Evolutionary conservation across 2,329 filamentous ascomycete genomes (phyloP), one percentile per base, ranked within the genome.

Genomic region (Ophiocordyceps polyrhachis-furcata): DNA sequence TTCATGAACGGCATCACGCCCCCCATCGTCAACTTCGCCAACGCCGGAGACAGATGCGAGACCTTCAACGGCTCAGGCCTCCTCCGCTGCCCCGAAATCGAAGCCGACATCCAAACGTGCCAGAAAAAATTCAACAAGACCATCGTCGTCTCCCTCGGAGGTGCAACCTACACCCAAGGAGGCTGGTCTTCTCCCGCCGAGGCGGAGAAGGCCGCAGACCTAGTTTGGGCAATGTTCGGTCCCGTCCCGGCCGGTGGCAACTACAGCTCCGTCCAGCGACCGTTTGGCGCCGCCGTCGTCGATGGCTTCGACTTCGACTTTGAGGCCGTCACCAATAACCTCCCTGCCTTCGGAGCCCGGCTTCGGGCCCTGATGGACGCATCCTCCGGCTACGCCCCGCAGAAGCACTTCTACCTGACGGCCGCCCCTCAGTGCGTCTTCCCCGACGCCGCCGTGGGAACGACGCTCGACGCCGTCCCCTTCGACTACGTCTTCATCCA

Each of bases 241-340:
- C 76, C 81, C 5, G 55, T 60, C 35, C 17, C 35, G 17, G 8
- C 54, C 58, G 35, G 52, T 60, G 25, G 25, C 13, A 63, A 60
- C n/a, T n/a, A n/a, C 28, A 65, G 60, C 38, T 59, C 58, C 1
- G 63, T 63, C 8, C 66, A 73, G 46, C 74, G 83, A 9, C 82
- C 82, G 1, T 86, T 86, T 56, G 78, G 78, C 45, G 60, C 62
- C 13, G 73, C 76, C 11, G 66, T 74, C 4, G 62, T 87, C 40
- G 80, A 87, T 56, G 83, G 83, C 5, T 85, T 87, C 57, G 82
- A 87, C 60, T 76, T 86, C 50, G 82, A 87, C 57, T 78, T 86
- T 49, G 81, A 86, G 61, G 66, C 72, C 5, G 58, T 60, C 3
- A 70, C 72, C 14, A 59, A 59, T 42, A 78, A 83, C 61, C 75